Conservation (phyloP, 2,329 filamentous ascomycete species). For the Colletotrichum lindemuthianum region DNA sequence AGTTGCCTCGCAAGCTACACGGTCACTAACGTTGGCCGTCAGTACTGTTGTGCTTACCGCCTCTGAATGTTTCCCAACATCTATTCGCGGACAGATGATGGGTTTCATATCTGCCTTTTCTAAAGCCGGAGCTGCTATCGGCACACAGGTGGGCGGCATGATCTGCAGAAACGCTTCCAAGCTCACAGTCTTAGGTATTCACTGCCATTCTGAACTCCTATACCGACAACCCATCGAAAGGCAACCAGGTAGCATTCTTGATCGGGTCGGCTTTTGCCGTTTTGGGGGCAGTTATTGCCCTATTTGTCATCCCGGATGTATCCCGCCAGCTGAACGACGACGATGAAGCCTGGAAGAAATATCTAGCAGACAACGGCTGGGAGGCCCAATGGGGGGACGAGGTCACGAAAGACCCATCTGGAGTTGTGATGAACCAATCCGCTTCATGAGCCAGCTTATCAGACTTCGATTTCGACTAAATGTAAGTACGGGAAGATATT, state of each 20-base stretch:
- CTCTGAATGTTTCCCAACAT: constrained; percentile 60
- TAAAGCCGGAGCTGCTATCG: constrained; percentile 61
- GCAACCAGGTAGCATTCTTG: constrained; percentile 60
- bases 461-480: neutral
- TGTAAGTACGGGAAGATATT: no score
- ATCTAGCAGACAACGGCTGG: constrained; percentile 43
- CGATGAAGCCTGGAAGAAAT: constrained; percentile 44
- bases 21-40: neutral
- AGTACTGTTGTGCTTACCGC: constrained; percentile 52
- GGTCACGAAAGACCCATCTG: constrained; percentile 40
- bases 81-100: constrained; percentile 59
- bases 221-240: constrained; percentile 50
- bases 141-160: constrained; percentile 47
- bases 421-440: constrained; percentile 20
- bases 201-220: constrained; percentile 59
- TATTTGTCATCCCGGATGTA: constrained; percentile 55
- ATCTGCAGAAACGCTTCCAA: neutral
- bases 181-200: constrained; percentile 48
- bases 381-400: constrained; percentile 43
- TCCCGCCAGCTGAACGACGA: constrained; percentile 42
- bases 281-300: constrained; percentile 54
- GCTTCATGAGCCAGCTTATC: constrained; percentile 6
- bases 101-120: constrained; percentile 58
- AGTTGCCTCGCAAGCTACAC: neutral
- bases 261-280: constrained; percentile 61